Evolutionary conservation across 371 early-diverging fungal species (phyloP), one percentile per base, ranked within the genome.

Genomic region (Syncephalastrum monosporum): DNA sequence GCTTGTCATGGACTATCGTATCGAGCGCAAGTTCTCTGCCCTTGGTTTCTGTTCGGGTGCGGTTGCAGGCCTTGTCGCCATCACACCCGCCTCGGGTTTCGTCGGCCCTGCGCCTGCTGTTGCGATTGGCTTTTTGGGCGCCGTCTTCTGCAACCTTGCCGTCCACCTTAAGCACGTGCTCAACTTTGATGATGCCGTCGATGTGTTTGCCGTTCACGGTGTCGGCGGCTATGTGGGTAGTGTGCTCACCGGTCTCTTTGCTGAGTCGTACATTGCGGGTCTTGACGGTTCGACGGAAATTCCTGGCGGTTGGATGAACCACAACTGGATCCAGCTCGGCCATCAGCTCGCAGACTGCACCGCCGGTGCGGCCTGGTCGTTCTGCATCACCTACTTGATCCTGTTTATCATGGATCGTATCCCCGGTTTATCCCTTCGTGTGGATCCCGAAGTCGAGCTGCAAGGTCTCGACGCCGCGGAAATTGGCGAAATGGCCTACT

Each of bases 21-120:
- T 83, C 43, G 83, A 88, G 43, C 81, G 78, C 50, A 91, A 91
- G 65, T 81, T 92, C 33, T 93, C 96, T 27, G 90, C 89, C 23
- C 73, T 96, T 33, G 92, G 91, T 12, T 95, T 93, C 68, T 96
- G 96, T 71, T 89, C 91, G 4, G 97, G 96, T 27, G 94, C 92
- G 16, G 91, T 97, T 29, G 85, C 94, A 12, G 97, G 94, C 10
- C 72, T 96, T n/a, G 97, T 95, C 4, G 86, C 90, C 14, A 94
- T 96, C 59, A 96, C 97, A 0, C 97, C 97, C 10, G 94, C 82
- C 4, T 84, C 93, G 3, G 97, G 97, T 7, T 96, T 74, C 57
- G 93, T 95, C 23, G 85, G 88, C 0, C 91, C 94, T n/a, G 87
- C 84, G 58, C 84, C 92, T 21, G 81, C 91, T 41, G 82, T 94